Evolutionary conservation across 2,329 filamentous ascomycete species (phyloP).

Genomic region (Fusarium annulatum): DNA sequence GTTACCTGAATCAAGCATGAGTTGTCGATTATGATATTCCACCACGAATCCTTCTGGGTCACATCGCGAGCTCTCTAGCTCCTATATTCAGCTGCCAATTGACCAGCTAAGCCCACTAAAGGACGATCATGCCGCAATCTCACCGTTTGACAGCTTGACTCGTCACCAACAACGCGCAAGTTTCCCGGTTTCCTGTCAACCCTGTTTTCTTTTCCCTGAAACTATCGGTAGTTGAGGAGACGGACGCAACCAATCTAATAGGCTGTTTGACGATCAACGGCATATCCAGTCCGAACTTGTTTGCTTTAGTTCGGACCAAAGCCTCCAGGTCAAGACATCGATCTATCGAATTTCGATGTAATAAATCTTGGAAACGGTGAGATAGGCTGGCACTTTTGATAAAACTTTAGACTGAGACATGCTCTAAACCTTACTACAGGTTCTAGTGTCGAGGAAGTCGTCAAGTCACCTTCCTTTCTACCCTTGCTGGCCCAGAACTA

Average conservation of each 20-base stretch:
- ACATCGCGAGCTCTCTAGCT: conserved; percentile 25
- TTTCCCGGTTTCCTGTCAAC: conserved; percentile 21
- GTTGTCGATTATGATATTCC: conserved; percentile 24
- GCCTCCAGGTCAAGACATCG: not conserved
- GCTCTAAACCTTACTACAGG: not conserved
- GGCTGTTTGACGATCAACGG: not conserved
- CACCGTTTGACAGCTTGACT: conserved; percentile 34
- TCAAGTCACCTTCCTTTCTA: conserved; percentile 6
- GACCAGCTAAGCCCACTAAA: conserved; percentile 4
- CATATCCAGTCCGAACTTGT: not conserved
- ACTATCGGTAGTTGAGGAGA: conserved; percentile 19
- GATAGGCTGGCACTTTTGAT: not conserved
- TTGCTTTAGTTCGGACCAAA: not conserved
- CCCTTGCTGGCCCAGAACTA: not conserved
- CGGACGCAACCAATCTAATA: not conserved
- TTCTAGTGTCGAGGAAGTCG: not conserved
- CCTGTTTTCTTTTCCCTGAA: conserved; percentile 8
- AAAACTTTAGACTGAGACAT: not conserved
- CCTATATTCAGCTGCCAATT: conserved; percentile 17
- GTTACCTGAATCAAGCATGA: conserved; percentile 6
- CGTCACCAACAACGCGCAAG: conserved; percentile 11
- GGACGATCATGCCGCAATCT: conserved; percentile 25
- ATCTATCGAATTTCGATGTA: not conserved
- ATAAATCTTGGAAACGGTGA: not conserved
- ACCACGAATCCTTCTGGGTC: conserved; percentile 10